Base-by-base conservation (phyloP, 257 asterid species). In the Petrea volubilis region DNA sequence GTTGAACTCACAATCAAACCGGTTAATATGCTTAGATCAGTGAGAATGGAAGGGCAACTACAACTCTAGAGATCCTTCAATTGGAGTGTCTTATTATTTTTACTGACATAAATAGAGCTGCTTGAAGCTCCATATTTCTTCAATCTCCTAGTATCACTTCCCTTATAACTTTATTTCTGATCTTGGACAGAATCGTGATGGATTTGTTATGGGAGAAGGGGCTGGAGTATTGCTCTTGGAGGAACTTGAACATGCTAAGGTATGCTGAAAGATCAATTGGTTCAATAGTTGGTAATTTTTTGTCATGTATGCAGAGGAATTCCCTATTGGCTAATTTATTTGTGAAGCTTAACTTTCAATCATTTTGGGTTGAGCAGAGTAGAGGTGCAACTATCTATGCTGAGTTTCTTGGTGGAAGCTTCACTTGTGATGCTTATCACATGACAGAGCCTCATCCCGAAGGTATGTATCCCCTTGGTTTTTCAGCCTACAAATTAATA, bases 121-220 rank as follows among this genome's bases (percentile, higher is more conserved):
- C 55, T 51, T 49, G 60, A 15, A 51, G 60, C 73, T 38, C 27
- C 31, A 29, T 21, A 50, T 44, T 46, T 67, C 60, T 53, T 28
- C 49, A 52, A 59, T 51, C 63, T 38, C 38, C n/a, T 12, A 18
- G 67, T 46, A 41, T 44, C 62, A 47, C 20, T 58, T 34, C 10
- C 44, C 69, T 24, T 27, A 7, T 65, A 52, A 64, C 50, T 74
- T 68, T 14, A 55, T 51, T 29, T 34, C 31, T 49, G 49, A 17
- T 61, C 24, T 67, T 77, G 62, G 64, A 78, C 87, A 90, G 97
- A 85, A 80, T 81, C 97, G 96, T 17, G 96, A 90, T 77, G 97
- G 97, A 41, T 90, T 90, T 84, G 97, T 90, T 51, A 85, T 90
- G 97, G 97, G 97, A 68, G 97, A 90, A 86, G 97, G 97, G 43